phyloP scores from a whole-genome alignment of 2,329 filamentous ascomycete genomes.

The Talaromyces funiculosus region DNA sequence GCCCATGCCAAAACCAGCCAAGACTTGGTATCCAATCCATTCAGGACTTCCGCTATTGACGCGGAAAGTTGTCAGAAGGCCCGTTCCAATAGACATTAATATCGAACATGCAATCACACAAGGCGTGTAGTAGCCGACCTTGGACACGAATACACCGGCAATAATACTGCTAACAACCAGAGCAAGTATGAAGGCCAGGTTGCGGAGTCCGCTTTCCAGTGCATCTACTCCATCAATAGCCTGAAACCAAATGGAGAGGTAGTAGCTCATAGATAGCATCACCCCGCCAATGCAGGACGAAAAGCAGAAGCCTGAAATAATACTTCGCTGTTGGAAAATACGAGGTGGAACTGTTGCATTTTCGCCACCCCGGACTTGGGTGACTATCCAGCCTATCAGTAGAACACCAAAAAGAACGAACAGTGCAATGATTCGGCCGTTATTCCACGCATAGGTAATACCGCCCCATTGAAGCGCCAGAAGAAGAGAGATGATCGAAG shows the following conservation, averaged over 20 bases:
- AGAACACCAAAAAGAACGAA: slow-evolving; percentile 41
- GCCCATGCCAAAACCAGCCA: slow-evolving; percentile 27
- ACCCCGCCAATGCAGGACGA: slow-evolving; percentile 32
- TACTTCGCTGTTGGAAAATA: slow-evolving; percentile 33
- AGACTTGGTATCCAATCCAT: slow-evolving; percentile 26
- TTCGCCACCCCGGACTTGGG: slow-evolving; percentile 36
- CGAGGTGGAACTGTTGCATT: slow-evolving; percentile 24
- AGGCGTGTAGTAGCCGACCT: slow-evolving; percentile 31
- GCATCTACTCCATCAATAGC: slow-evolving; percentile 23
- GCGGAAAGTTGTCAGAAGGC: slow-evolving; percentile 14
- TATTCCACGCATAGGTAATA: slow-evolving; percentile 31
- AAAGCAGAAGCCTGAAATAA: slow-evolving; percentile 32
- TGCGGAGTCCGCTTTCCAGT: background rate
- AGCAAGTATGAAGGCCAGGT: background rate
- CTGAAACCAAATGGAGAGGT: slow-evolving; percentile 46
- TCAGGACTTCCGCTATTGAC: slow-evolving; percentile 12
- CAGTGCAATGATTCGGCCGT: slow-evolving; percentile 39
- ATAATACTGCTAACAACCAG: background rate
- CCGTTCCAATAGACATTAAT: background rate
- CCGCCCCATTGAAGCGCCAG: slow-evolving; percentile 46
- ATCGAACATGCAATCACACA: background rate
- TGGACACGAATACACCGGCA: background rate
- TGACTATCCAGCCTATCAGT: slow-evolving; percentile 27
- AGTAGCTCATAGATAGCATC: slow-evolving; percentile 39
- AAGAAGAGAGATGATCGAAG: slow-evolving; percentile 35